Evolutionary conservation across 2,329 filamentous ascomycete genomes (phyloP).

Genomic region (Talaromyces amestolkiae): DNA sequence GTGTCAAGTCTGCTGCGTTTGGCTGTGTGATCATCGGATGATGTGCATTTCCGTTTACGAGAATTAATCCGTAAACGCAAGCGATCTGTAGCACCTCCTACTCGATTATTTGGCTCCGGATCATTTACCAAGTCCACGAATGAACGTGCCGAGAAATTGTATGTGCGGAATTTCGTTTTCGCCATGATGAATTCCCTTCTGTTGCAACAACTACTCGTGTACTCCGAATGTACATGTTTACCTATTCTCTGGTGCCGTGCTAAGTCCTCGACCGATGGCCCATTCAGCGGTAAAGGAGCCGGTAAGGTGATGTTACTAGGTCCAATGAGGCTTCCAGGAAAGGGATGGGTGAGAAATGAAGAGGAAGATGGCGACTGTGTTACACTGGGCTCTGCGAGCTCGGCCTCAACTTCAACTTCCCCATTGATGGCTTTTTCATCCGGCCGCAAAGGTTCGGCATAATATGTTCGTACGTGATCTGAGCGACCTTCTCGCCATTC

Average conservation of each 20-base stretch:
- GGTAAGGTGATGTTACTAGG: slow-evolving; percentile 14
- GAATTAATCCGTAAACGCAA: slow-evolving; percentile 44
- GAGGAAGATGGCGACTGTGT: slow-evolving; percentile 1
- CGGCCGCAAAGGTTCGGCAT: slow-evolving; percentile 48
- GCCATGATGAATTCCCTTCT: slow-evolving; percentile 44
- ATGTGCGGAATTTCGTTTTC: slow-evolving; percentile 45
- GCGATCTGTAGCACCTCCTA: slow-evolving; percentile 36
- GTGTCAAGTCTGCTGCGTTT: slow-evolving; percentile 8
- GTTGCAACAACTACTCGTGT: slow-evolving; percentile 26
- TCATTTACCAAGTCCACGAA: slow-evolving; percentile 48
- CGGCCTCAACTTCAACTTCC: not conserved
- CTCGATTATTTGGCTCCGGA: slow-evolving; percentile 27
- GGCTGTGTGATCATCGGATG: not conserved
- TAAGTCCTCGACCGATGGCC: slow-evolving; percentile 30
- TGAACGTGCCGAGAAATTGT: slow-evolving; percentile 40
- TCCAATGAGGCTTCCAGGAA: not conserved
- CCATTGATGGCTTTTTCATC: slow-evolving; percentile 22
- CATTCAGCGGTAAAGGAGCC: slow-evolving; percentile 22
- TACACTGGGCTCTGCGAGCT: slow-evolving; percentile 1
- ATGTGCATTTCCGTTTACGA: slow-evolving; percentile 40
- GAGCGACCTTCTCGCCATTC: slow-evolving; percentile 63
- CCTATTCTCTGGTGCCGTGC: slow-evolving; percentile 37
- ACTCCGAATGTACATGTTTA: slow-evolving; percentile 42
- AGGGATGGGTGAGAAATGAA: not conserved
- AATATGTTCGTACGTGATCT: slow-evolving; percentile 63